Base-by-base conservation (phyloP, 1,284 basidiomycete species). In the Cutaneotrichosporon mucoides region DNA sequence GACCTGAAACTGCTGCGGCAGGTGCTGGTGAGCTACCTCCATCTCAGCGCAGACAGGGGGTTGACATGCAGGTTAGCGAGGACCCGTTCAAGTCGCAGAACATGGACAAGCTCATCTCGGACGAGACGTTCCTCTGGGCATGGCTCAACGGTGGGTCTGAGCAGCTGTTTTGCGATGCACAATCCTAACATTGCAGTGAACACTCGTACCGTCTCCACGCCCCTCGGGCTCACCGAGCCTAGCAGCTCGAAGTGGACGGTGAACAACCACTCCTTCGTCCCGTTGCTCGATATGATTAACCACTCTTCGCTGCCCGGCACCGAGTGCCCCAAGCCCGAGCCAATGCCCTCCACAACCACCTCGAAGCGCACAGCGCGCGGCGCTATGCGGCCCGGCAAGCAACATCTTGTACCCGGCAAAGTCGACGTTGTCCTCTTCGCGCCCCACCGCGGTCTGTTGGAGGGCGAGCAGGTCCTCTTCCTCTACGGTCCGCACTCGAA, bases 231-330 rank as follows among this genome's bases (percentile, higher is more conserved):
- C 15, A 78, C 83, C 33, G 81, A 86, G 66, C 82, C 83, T 7
- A 61, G 66, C 2, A 66, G 73, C 41, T 43, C 59, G n/a, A 56
- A 56, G 41, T 64, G 62, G 62, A 57, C 59, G 1, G 65, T 73
- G 35, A 71, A 90, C 70, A 92, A 94, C 71, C 77, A 92, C 64
- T 88, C 90, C 0, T 82, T 94, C 65, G 90, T 89, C 66, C 92
- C 91, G 6, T 79, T 93, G 51, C 80, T 93, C 43, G 91, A 94
- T 75, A 87, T 93, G 64, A 89, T 89, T 13, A 93, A 94, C 68
- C 91, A 94, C 66, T 80, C 81, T 5, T 73, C 76, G 24, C 53
- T 66, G 2, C 64, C 69, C 15, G 40, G 49, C 6, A 16, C 64
- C 5, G 62, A 68, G 63, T 57, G 57, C 53, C 58, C 72, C 63